phyloP scores from a whole-genome alignment of 2,329 filamentous ascomycete species.

The Cladosporium austrohemisphaericum region DNA sequence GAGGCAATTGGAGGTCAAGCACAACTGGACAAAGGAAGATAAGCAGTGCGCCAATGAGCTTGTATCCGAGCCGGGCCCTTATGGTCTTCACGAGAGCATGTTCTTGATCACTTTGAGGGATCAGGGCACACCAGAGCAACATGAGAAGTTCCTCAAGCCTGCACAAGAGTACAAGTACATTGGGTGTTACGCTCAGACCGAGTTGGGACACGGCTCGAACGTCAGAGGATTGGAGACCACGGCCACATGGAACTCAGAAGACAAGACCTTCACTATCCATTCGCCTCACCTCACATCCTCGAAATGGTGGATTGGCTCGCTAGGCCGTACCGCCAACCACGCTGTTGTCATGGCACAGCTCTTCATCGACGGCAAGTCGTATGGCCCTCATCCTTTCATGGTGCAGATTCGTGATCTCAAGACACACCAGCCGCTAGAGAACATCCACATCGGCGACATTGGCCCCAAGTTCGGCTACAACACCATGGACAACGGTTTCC shows the following conservation, averaged over 20 bases:
- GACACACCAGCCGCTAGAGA: constrained; percentile 65
- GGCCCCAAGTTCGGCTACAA: constrained; percentile 58
- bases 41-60: constrained; percentile 62
- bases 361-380: constrained; percentile 62
- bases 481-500: constrained; percentile 78
- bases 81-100: constrained; percentile 69
- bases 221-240: constrained; percentile 69
- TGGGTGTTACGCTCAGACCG: constrained; percentile 77
- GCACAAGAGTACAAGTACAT: constrained; percentile 68
- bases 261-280: constrained; percentile 72
- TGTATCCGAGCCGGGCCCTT: constrained; percentile 69
- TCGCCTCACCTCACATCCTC: constrained; percentile 70
- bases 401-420: constrained; percentile 69
- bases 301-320: constrained; percentile 82
- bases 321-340: constrained; percentile 71
- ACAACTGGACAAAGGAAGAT: constrained; percentile 66
- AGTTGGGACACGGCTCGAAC: constrained; percentile 75
- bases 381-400: constrained; percentile 74
- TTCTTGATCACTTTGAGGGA: constrained; percentile 66
- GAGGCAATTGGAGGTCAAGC: constrained; percentile 60
- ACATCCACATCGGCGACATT: constrained; percentile 73
- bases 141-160: constrained; percentile 66
- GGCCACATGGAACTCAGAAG: constrained; percentile 67
- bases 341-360: constrained; percentile 78
- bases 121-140: constrained; percentile 70